Percentiles rank a stretch among this genome's conserved stretches.
Evolutionary conservation across 306 rosid genomes (phyloP).

Genomic region (Geum urbanum): DNA sequence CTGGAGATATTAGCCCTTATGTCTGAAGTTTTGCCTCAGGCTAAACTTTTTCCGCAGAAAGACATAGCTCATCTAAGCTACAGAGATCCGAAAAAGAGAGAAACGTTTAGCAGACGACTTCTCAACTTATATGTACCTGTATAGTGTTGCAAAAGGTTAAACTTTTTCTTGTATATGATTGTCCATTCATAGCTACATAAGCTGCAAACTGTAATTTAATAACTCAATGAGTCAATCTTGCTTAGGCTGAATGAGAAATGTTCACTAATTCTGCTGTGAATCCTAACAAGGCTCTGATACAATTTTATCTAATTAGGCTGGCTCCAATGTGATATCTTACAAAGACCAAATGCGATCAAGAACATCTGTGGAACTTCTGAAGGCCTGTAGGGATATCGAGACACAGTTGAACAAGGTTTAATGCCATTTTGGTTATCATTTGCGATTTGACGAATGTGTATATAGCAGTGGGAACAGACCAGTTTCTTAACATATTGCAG

Average conservation of each 20-base stretch:
- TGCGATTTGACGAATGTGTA: neutral
- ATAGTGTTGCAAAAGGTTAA: neutral
- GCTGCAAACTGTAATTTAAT: neutral
- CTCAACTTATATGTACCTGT: neutral
- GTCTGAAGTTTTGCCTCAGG: constrained; percentile 62
- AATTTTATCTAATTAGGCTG: constrained; percentile 36
- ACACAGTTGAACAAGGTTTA: constrained; percentile 52
- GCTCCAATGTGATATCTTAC: constrained; percentile 63
- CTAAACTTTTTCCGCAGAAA: constrained; percentile 55
- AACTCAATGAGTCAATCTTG: neutral
- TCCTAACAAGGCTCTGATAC: neutral
- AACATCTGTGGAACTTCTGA: constrained; percentile 65
- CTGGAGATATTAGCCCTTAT: constrained; percentile 46
- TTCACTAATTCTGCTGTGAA: neutral
- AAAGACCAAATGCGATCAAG: constrained; percentile 44
- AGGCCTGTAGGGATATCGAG: constrained; percentile 52
- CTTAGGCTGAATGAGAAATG: neutral
- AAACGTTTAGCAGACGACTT: constrained; percentile 42
- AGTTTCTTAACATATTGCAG: constrained; percentile 27
- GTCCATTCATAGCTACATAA: neutral
- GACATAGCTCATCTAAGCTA: constrained; percentile 52
- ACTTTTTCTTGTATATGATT: neutral
- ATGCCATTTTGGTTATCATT: constrained; percentile 3
- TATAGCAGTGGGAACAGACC: neutral
- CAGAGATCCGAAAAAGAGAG: constrained; percentile 59